These are phyloP conservation scores for Pichia thaimueangensis DNA, from an alignment of 805 yeast genomes.

Conservation along the genomic window DNA sequence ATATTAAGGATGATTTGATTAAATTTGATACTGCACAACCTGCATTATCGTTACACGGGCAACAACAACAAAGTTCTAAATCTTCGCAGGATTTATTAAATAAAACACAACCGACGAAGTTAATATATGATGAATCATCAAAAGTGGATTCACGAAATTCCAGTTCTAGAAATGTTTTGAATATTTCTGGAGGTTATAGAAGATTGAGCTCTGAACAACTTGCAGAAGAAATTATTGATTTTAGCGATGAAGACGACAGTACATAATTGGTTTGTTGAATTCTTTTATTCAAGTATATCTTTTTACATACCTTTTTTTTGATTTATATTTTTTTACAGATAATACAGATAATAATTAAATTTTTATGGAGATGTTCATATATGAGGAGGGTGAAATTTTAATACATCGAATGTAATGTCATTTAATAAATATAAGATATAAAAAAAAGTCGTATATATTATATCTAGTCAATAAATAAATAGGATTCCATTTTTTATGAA, in stretches of 20 bases:
- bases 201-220: constrained; percentile 19
- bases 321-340: too few species aligned
- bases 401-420: constrained; percentile 12
- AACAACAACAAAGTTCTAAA: not conserved
- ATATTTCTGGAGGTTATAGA: constrained; percentile 2
- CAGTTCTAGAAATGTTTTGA: constrained; percentile 2
- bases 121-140: not conserved
- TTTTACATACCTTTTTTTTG: too few species aligned
- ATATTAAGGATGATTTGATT: constrained; percentile 8
- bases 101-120: not conserved
- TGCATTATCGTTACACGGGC: not conserved
- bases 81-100: not conserved
- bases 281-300: not conserved
- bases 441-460: constrained; percentile 5
- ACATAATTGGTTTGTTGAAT: too few species aligned
- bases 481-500: not conserved
- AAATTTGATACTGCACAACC: constrained; percentile 1
- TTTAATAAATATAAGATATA: constrained; percentile 9
- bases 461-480: constrained; percentile 9
- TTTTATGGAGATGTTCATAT: too few species aligned
- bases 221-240: constrained; percentile 20
- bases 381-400: too few species aligned
- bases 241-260: constrained; percentile 19
- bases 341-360: too few species aligned
- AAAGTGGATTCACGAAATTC: not conserved